Conservation (phyloP, 768 basidiomycete genomes). For the Kwoniella heveanensis region DNA sequence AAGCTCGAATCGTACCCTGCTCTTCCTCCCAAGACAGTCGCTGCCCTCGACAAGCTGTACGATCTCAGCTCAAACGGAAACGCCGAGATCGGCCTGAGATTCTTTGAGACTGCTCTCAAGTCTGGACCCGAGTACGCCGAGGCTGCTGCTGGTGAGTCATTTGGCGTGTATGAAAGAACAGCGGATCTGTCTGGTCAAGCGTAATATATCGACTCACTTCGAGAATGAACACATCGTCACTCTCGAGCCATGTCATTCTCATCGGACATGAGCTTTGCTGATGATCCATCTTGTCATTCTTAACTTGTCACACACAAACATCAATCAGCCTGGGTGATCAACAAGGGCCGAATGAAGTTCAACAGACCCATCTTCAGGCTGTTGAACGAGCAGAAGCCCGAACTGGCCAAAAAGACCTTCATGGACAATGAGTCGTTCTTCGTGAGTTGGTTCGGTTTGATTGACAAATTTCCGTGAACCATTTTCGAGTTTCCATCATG, state of each 20-base stretch:
- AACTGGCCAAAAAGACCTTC: slow-evolving; percentile 57
- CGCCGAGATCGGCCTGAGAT: slow-evolving; percentile 75
- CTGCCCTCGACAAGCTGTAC: slow-evolving; percentile 65
- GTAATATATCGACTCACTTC: too few relatives aligned
- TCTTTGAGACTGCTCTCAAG: slow-evolving; percentile 70
- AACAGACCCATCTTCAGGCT: slow-evolving; percentile 54
- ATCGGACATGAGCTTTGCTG: too few relatives aligned
- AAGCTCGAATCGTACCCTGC: slow-evolving; percentile 67
- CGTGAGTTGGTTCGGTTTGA: slow-evolving; percentile 30
- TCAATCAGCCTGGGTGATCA: slow-evolving; percentile 53
- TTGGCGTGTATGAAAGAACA: background rate
- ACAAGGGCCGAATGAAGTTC: slow-evolving; percentile 56
- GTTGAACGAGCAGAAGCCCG: slow-evolving; percentile 50
- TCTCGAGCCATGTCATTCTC: too few relatives aligned
- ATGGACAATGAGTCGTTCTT: slow-evolving; percentile 52
- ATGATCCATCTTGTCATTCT: background rate
- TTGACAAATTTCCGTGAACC: too few relatives aligned
- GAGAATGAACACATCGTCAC: too few relatives aligned
- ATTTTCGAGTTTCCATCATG: too few relatives aligned
- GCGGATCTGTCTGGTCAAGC: too few relatives aligned
- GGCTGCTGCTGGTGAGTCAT: slow-evolving; percentile 49
- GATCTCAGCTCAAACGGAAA: slow-evolving; percentile 65
- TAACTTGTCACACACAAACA: too few relatives aligned
- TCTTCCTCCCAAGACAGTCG: slow-evolving; percentile 66
- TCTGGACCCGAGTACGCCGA: slow-evolving; percentile 53